A percentile compares a stretch with the other conserved stretches of the same genome.
phyloP scores from a whole-genome alignment of 2,329 filamentous ascomycete genomes.

The Paecilomyces variotii region DNA sequence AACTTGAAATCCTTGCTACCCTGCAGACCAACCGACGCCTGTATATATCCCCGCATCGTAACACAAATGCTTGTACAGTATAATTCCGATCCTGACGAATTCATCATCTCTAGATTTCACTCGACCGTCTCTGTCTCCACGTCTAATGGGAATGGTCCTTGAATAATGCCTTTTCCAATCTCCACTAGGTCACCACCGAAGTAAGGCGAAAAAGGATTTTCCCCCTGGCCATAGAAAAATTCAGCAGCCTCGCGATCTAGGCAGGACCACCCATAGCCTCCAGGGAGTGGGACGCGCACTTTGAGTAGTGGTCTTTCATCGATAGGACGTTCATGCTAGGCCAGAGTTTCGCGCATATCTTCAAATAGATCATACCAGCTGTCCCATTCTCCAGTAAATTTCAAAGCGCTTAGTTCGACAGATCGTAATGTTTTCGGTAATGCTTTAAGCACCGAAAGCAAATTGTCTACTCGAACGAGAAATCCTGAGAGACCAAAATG shows the following conservation, averaged over 20 bases:
- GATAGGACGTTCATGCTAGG: conserved; percentile 7
- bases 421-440: conserved; percentile 21
- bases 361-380: conserved; percentile 11
- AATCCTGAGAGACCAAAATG: conserved; percentile 25
- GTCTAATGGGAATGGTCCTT: too few species aligned
- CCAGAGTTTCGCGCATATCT: conserved; percentile 9
- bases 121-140: too few species aligned
- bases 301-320: not conserved
- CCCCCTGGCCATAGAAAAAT: conserved; percentile 16
- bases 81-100: too few species aligned
- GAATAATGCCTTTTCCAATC: too few species aligned
- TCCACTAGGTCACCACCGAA: too few species aligned
- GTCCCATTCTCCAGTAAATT: conserved; percentile 12
- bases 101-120: too few species aligned
- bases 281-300: conserved; percentile 2
- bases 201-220: conserved; percentile 11
- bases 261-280: not conserved
- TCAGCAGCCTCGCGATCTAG: conserved; percentile 7
- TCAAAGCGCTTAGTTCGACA: conserved; percentile 26
- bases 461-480: conserved; percentile 14
- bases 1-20: too few species aligned
- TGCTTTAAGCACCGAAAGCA: conserved; percentile 18
- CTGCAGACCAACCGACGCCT: too few species aligned
- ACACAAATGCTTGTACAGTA: too few species aligned
- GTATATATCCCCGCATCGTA: too few species aligned